Base-by-base conservation (phyloP, 306 rosid species). In the Carpinus fangiana region DNA sequence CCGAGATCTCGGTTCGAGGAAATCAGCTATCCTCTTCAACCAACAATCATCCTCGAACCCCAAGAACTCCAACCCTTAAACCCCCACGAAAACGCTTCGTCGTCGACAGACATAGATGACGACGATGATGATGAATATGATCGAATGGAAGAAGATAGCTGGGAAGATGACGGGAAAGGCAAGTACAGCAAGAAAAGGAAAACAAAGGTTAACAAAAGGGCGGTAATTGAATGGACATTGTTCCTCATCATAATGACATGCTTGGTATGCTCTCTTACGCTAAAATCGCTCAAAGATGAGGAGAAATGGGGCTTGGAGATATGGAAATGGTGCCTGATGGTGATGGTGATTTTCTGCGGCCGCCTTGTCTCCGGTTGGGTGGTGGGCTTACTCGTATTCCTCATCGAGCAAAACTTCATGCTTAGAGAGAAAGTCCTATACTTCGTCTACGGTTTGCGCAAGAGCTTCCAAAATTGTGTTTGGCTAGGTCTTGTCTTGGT, bases 331-430 rank as follows among this genome's bases (percentile, higher is more conserved):
- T 84, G 90, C 17, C 64, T 87, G 10, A 84, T 87, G 84, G 83
- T 87, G 52, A 81, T 87, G 88, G 90, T 87, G 31, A 20, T 79
- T n/a, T 87, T 87, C 78, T 87, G 90, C 61, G 90, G 90, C 18
- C 82, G 88, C 16, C 74, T 87, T 0, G 86, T 84, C 6, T 77
- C 90, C 1, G 88, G 83, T 12, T 87, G 90, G 90, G 78, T 84
- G 3, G 90, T 87, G 2, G 76, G 78, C 0, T 36, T 87, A 23
- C 70, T 77, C 20, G 90, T 84, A 8, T 87, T 87, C 67, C 17
- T 87, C 2, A 87, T 87, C 68, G 90, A 87, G 57, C 57, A 84
- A 18, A 87, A 87, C 81, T 87, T 87, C 81, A 87, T 87, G 90
- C 86, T 87, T 2, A 77, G 83, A 52, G 88, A 87, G 34, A 80